Evolutionary conservation across 495 filamentous ascomycete species (phyloP).

Genomic region (Lasiosphaeria ovina): DNA sequence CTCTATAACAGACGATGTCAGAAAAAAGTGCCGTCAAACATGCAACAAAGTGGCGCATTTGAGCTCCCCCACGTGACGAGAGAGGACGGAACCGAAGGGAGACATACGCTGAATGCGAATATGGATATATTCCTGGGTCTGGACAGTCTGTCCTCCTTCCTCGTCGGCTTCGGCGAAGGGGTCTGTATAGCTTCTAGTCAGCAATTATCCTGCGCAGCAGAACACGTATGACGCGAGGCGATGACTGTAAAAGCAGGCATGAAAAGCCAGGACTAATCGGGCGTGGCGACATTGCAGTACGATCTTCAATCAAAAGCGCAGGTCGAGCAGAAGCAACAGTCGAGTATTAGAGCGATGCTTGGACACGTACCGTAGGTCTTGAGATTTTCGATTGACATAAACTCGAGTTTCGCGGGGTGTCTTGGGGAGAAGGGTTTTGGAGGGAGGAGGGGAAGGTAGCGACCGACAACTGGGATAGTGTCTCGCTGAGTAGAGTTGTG

Average conservation of each 20-base stretch:
- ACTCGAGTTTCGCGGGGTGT: slow-evolving; percentile 61
- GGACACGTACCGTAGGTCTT: slow-evolving; percentile 89
- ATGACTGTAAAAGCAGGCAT: no score
- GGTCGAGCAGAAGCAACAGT: no score
- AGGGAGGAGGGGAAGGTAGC: slow-evolving; percentile 36
- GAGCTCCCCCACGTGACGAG: slow-evolving; percentile 10
- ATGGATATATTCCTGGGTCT: slow-evolving; percentile 94
- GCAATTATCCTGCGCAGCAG: slow-evolving; percentile 5
- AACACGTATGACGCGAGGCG: no score
- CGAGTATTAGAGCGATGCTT: no score
- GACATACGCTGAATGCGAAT: slow-evolving; percentile 98
- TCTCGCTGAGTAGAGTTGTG: slow-evolving; percentile 30
- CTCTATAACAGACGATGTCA: slow-evolving; percentile 54
- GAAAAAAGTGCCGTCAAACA: neutral
- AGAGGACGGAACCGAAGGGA: neutral
- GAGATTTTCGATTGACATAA: slow-evolving; percentile 99
- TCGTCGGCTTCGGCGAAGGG: slow-evolving; percentile 99
- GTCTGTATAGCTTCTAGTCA: slow-evolving; percentile 55
- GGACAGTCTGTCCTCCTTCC: slow-evolving; percentile 90
- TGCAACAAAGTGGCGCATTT: neutral
- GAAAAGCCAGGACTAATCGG: no score
- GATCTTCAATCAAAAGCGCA: no score
- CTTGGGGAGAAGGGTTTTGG: slow-evolving; percentile 44
- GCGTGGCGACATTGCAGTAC: no score
- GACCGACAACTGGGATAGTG: slow-evolving; percentile 43